phyloP scores from a whole-genome alignment of 345 rosid genomes.

The Populus deltoides region DNA sequence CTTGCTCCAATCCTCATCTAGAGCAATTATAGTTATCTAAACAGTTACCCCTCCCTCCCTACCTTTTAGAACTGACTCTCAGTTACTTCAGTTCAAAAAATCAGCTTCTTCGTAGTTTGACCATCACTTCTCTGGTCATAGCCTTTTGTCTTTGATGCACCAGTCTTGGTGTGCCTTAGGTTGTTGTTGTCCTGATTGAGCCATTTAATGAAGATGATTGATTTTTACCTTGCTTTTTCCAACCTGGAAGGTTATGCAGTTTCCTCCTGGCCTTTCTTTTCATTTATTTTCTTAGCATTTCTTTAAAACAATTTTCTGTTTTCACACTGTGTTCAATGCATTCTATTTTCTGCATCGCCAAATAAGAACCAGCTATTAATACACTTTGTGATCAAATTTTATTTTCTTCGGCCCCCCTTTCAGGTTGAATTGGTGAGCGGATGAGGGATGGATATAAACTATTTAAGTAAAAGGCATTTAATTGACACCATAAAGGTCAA shows the following conservation, averaged over 20 bases:
- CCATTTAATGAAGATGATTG: neutral
- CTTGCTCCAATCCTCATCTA: neutral
- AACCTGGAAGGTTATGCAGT: neutral
- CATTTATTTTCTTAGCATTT: neutral
- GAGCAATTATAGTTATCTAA: neutral
- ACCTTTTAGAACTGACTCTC: neutral
- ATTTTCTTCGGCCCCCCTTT: neutral
- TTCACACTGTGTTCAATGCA: neutral
- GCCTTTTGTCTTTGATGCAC: neutral
- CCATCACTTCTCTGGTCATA: neutral
- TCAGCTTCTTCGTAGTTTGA: neutral
- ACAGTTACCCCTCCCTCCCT: neutral
- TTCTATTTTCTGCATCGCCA: neutral
- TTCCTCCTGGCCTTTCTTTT: neutral
- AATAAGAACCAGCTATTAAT: neutral
- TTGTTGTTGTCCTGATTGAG: too few relatives aligned
- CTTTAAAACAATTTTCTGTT: neutral
- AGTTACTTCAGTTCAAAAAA: neutral
- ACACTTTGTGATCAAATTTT: neutral
- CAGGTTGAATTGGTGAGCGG: neutral
- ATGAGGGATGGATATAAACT: neutral
- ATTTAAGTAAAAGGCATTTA: neutral
- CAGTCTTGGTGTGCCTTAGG: neutral
- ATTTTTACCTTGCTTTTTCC: neutral
- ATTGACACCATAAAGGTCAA: neutral